Percentiles rank a stretch among this genome's conserved stretches.
These are phyloP conservation scores for Papilionanthe hybrid DNA, from an alignment of 116 monocot species.

Conservation along the genomic window DNA sequence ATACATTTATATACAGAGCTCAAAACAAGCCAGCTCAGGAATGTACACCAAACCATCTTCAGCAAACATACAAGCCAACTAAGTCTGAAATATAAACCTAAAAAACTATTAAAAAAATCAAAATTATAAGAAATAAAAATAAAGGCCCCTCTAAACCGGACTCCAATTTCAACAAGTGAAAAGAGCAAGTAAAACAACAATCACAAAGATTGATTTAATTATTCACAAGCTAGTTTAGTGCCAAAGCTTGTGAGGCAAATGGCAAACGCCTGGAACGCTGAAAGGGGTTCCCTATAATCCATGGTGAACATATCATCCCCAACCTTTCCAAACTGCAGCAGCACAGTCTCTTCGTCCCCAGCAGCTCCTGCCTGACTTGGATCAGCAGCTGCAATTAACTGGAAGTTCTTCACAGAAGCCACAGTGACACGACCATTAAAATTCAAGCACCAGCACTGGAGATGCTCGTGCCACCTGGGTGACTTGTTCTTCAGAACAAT, in stretches of 20 bases:
- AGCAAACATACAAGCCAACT: background rate
- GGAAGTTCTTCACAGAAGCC: slow-evolving; percentile 95
- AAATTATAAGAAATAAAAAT: background rate
- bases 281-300: slow-evolving; percentile 84
- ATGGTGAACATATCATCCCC: slow-evolving; percentile 86
- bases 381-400: slow-evolving; percentile 31
- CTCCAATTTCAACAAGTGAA: too few species aligned
- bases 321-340: slow-evolving; percentile 88
- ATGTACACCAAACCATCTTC: background rate
- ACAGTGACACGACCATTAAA: slow-evolving; percentile 94
- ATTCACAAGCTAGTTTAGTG: slow-evolving; percentile 90
- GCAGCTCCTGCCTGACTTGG: slow-evolving; percentile 7
- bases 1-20: background rate
- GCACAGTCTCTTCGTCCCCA: slow-evolving; percentile 54
- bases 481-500: slow-evolving; percentile 64
- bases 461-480: slow-evolving; percentile 90
- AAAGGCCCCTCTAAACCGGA: background rate
- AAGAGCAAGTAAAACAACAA: too few species aligned
- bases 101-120: background rate
- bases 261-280: slow-evolving; percentile 88
- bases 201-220: background rate
- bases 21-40: background rate
- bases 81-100: background rate
- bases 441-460: slow-evolving; percentile 98
- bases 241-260: slow-evolving; percentile 94